Evolutionary conservation across 2,329 filamentous ascomycete genomes (phyloP), one percentile per base, ranked within the genome.

Genomic region (Claviceps sp.): DNA sequence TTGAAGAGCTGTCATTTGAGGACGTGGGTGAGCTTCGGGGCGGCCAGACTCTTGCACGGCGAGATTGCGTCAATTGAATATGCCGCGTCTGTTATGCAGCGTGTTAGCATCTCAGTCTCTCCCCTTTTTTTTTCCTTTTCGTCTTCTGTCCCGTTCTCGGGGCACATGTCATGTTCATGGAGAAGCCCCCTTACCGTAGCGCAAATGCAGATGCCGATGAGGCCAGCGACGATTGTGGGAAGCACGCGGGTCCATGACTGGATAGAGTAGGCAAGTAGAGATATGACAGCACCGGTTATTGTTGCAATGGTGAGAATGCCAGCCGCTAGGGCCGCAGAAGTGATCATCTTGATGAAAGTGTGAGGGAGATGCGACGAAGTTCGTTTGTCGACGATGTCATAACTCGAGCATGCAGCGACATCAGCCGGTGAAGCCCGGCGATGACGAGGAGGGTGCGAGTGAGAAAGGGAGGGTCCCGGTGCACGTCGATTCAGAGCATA

Each of bases 151-250:
- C 9, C 16, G 2, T 20, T 9, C 11, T 42, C 39, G 5, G 39
- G n/a, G 20, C 39, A 42, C n/a, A 14, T 14, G 13, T 9, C 20
- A 44, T 17, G 22, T 14, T 23, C 11, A 11, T 42, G 39, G 20
- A 14, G 14, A 17, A 40, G 7, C 22, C 20, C 2, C 22, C 60
- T 52, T 57, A 68, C 68, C 34, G 63, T 62, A 29, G 62, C 43
- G 47, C 65, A 66, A 47, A 67, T 58, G 50, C 55, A 14, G 2
- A 62, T 48, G 20, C 50, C 50, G n/a, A 62, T 52, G 43, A 58
- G 20, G 2, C 57, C 44, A 5, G 61, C 43, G 29, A 64, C 16
- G 29, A 51, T 50, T 0, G 58, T 56, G 37, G 56, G 50, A 5
- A 50, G 36, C 34, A 47, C 23, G 37, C 38, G 42, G 47, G 17